Base-by-base conservation (phyloP, 2,329 filamentous ascomycete species). In the Emydomyces testavorans region DNA sequence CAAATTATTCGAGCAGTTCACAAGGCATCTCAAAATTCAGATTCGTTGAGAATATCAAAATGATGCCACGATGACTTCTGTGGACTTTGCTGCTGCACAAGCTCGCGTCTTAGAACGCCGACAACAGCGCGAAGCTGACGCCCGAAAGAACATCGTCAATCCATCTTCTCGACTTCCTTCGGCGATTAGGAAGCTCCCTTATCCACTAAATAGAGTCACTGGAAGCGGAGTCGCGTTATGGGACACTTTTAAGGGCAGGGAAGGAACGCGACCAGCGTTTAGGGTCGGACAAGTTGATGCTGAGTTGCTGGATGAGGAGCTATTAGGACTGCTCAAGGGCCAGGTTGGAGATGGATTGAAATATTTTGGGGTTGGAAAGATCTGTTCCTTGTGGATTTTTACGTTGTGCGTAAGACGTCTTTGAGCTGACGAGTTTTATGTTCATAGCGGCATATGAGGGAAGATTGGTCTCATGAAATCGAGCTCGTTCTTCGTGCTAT, bases 241-340 rank as follows among this genome's bases (percentile, higher is more conserved):
- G 86, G 78, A 88, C 60, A 70, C 75, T 3, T 69, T 90, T 35
- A 78, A 78, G 32, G 81, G 83, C 4, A 79, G 84, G 51, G 81
- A 88, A 60, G 86, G 87, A 37, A 90, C 85, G 20, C 74, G 80
- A 13, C 90, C 92, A 4, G 82, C 85, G 8, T 95, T 94, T 64
- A 82, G 92, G 46, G 92, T 98, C 23, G 88, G 90, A 23, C 92
- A 98, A 68, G 86, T 96, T 36, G 92, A 98, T 65, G 88, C 92
- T 31, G 92, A 96, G 65, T 73, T 98, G 42, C 75, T 98, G 15
- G 92, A 98, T 65, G 87, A 94, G 61, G 92, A 96, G 69, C 74
- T 98, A 38, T 73, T 96, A 20, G 78, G 79, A n/a, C 74, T 96
- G 54, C 71, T 98, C 50, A 88, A 85, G 61, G 79, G 77, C 4